These are phyloP conservation scores for Hamamelis virginiana DNA, from an alignment of 164 flowering plant genomes.

Conservation along the genomic window DNA sequence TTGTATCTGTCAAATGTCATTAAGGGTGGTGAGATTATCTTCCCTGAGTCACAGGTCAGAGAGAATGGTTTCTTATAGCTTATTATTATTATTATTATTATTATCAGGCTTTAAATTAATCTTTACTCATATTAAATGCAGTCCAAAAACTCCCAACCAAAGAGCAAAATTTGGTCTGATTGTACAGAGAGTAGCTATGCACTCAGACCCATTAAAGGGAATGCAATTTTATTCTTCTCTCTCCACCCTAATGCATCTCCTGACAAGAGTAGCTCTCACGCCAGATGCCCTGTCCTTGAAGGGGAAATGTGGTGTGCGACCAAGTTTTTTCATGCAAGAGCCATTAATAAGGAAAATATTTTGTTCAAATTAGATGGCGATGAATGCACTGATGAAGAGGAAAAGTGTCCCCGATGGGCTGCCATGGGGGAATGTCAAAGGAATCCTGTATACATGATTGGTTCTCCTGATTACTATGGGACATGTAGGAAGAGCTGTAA, in stretches of 20 bases:
- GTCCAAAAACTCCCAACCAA: constrained; percentile 26
- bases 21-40: constrained; percentile 68
- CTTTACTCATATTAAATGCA: constrained; percentile 6
- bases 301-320: constrained; percentile 87
- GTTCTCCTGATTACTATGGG: constrained; percentile 78
- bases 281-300: constrained; percentile 65
- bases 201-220: constrained; percentile 67
- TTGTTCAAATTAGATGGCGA: constrained; percentile 24
- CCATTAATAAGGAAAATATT: constrained; percentile 6
- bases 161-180: constrained; percentile 46
- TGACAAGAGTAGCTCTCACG: constrained; percentile 65
- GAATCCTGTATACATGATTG: constrained; percentile 81
- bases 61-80: constrained; percentile 7
- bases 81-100: not conserved
- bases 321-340: constrained; percentile 50
- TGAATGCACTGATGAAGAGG: constrained; percentile 85
- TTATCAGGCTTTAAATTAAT: not conserved
- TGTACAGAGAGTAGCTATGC: constrained; percentile 34
- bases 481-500: constrained; percentile 87
- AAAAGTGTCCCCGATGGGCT: constrained; percentile 74
- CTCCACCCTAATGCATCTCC: constrained; percentile 50
- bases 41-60: constrained; percentile 67
- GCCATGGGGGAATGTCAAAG: constrained; percentile 74
- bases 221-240: constrained; percentile 75
- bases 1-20: constrained; percentile 72